phyloP scores from a whole-genome alignment of 257 asterid species.

The Solanum appendiculatum region DNA sequence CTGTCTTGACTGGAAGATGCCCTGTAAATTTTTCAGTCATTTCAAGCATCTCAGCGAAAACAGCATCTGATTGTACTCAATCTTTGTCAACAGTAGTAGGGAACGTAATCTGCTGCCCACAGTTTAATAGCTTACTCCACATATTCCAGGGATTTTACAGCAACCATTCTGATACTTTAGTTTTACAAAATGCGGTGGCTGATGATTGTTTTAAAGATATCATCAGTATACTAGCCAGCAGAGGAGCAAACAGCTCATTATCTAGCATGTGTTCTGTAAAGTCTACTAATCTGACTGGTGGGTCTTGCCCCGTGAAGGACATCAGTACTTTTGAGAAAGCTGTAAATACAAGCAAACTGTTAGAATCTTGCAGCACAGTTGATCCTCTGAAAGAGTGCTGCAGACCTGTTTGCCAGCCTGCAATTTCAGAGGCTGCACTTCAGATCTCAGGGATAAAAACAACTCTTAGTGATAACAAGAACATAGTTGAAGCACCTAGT shows the following conservation, averaged over 20 bases:
- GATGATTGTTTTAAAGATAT: slow-evolving; percentile 97
- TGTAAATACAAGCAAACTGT: slow-evolving; percentile 77
- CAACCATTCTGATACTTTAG: slow-evolving; percentile 54
- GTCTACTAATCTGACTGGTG: slow-evolving; percentile 82
- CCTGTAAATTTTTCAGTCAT: slow-evolving; percentile 81
- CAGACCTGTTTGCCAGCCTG: slow-evolving; percentile 84
- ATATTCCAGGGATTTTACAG: slow-evolving; percentile 88
- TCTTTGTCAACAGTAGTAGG: slow-evolving; percentile 78
- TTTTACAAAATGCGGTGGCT: slow-evolving; percentile 57
- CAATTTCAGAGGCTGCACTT: slow-evolving; percentile 80
- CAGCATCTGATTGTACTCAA: slow-evolving; percentile 86
- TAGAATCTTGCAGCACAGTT: slow-evolving; percentile 77
- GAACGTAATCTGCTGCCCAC: slow-evolving; percentile 96
- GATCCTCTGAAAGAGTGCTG: slow-evolving; percentile 96
- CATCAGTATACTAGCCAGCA: slow-evolving; percentile 84
- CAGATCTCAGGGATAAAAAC: slow-evolving; percentile 59
- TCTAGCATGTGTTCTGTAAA: slow-evolving; percentile 65
- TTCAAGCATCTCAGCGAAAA: slow-evolving; percentile 62
- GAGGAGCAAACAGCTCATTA: slow-evolving; percentile 85
- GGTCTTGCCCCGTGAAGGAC: slow-evolving; percentile 92
- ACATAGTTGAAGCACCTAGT: slow-evolving; percentile 39
- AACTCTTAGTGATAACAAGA: slow-evolving; percentile 39
- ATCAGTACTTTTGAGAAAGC: slow-evolving; percentile 54
- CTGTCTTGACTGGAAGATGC: slow-evolving; percentile 90
- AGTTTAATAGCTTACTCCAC: slow-evolving; percentile 80